These are phyloP conservation scores for Marchantia polymorpha DNA, from an alignment of 225 moss, liverwort and hornwort species.

Conservation along the genomic window DNA sequence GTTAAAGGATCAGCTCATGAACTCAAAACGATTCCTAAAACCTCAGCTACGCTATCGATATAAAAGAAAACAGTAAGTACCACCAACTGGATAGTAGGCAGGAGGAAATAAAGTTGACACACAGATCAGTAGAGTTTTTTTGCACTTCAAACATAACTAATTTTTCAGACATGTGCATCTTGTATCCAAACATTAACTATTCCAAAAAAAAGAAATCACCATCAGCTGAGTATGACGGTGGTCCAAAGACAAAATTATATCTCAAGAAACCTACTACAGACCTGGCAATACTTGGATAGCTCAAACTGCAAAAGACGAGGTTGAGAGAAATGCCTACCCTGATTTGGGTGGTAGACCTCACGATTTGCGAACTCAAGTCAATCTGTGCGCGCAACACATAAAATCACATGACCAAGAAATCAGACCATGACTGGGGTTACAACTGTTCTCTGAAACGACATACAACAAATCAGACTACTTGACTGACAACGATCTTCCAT, in stretches of 20 bases:
- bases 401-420: not conserved
- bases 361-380: slow-evolving; percentile 72
- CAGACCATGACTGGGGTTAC: not conserved
- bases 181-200: not conserved
- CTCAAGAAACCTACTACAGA: not conserved
- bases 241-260: not conserved
- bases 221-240: not conserved
- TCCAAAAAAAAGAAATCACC: not conserved
- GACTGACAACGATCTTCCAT: not conserved
- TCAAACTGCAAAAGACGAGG: not conserved
- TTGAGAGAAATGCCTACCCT: slow-evolving; percentile 30
- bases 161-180: not conserved
- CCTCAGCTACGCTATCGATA: not conserved
- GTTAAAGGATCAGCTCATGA: not conserved
- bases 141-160: no score
- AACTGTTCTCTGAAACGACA: not conserved
- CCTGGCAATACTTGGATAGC: not conserved
- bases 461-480: not conserved
- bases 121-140: no score
- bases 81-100: not conserved
- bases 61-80: not conserved
- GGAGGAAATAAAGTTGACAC: not conserved
- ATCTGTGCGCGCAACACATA: slow-evolving; percentile 42
- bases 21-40: not conserved
- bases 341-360: slow-evolving; percentile 53